phyloP scores from a whole-genome alignment of 2,329 filamentous ascomycete genomes.

The Alternaria infectoria region DNA sequence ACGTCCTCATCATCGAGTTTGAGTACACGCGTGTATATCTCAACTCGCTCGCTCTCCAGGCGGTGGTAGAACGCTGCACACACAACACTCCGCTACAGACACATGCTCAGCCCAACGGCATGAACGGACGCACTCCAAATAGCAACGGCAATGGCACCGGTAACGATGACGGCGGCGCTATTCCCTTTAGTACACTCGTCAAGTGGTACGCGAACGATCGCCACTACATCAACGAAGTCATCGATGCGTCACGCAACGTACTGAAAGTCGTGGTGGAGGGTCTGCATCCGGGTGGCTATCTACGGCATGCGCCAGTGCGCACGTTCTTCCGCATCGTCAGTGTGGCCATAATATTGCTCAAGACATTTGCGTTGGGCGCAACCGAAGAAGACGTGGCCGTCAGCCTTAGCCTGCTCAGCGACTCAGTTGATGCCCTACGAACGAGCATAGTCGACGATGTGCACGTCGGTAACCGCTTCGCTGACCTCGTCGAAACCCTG shows the following conservation, averaged over 20 bases:
- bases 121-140: conserved; percentile 25
- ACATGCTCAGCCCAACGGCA: conserved; percentile 39
- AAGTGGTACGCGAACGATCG: conserved; percentile 65
- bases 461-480: conserved; percentile 82
- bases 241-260: conserved; percentile 78
- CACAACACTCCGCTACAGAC: conserved; percentile 64
- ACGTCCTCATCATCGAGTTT: conserved; percentile 91
- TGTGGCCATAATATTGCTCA: conserved; percentile 83
- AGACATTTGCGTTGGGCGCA: conserved; percentile 81
- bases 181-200: conserved; percentile 53
- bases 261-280: conserved; percentile 78
- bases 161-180: conserved; percentile 48
- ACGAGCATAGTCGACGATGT: conserved; percentile 85
- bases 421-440: conserved; percentile 74
- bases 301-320: conserved; percentile 81
- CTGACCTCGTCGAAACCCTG: conserved; percentile 79
- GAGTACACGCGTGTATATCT: conserved; percentile 94
- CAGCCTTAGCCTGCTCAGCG: conserved; percentile 76
- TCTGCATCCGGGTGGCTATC: conserved; percentile 73
- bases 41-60: conserved; percentile 92
- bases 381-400: conserved; percentile 78
- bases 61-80: conserved; percentile 90
- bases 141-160: conserved; percentile 40
- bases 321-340: conserved; percentile 88
- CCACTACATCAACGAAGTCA: conserved; percentile 71